Evolutionary conservation across 352 stramenopile genomes (phyloP), one percentile per base, ranked within the genome.

Genomic region (Phytophthora quininea): DNA sequence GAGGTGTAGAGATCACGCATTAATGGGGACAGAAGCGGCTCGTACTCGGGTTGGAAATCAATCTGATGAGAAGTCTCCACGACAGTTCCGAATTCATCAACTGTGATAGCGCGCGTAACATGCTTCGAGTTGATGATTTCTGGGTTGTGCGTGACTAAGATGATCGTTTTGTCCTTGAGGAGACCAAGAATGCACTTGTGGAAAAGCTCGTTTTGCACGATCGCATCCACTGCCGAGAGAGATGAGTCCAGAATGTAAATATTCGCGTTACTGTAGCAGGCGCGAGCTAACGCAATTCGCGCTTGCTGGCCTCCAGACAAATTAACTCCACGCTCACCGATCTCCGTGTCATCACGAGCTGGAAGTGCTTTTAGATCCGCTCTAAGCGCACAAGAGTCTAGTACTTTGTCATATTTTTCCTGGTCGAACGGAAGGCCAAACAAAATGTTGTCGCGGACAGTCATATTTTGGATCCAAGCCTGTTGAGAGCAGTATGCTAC

Each of bases 381-480:
- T 6, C 77, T 55, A 24, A 98, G 69, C 7, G 86, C 88, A 65
- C 93, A 98, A 4, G 83, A 81, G 47, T 87, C 64, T 6, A 97
- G 45, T 15, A 93, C 82, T 9, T 58, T 63, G 8, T 79, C 62
- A 56, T 92, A 95, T 56, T 74, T 80, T 68, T 69, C 30, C 58
- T n/a, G 56, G 32, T 92, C 71, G 32, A 77, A 91, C 4, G 64
- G 67, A 50, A 78, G 66, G 6, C 94, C 92, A 73, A 99, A 99
- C 3, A 99, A 73, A 58, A 99, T 97, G 77, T 99, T 99, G 30
- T 98, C 88, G n/a, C 82, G 77, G 2, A 99, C 69, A 2, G 89
- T 97, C 56, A 89, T 91, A 80, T 99, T 98, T 67, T 98, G 86
- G 52, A 99, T 98, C 79, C 97, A 98, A n/a, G 94, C 65, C 35